Conservation (phyloP, 371 early-diverging fungal genomes). For the Mortierella sp. region DNA sequence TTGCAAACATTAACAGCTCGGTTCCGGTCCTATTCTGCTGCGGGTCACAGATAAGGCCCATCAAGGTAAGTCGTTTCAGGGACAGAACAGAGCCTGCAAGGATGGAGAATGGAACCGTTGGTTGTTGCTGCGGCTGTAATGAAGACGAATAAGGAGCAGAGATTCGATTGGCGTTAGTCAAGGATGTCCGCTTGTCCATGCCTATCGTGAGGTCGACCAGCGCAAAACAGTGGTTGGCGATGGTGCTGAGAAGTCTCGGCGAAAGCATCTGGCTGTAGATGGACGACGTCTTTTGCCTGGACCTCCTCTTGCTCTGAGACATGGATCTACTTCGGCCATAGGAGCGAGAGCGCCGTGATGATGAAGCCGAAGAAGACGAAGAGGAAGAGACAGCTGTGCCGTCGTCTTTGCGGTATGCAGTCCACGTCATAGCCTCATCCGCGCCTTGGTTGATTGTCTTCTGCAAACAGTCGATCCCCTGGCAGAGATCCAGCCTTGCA, state of each 20-base stretch:
- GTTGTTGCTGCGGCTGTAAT: conserved; percentile 13
- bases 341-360: too few species aligned
- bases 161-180: background rate
- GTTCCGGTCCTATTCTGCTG: conserved; percentile 47
- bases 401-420: conserved; percentile 15
- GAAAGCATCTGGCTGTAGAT: conserved; percentile 51
- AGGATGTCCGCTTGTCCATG: conserved; percentile 26
- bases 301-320: conserved; percentile 23
- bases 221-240: conserved; percentile 49
- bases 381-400: conserved; percentile 10
- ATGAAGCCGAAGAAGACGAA: conserved; percentile 20
- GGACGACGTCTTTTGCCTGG: conserved; percentile 49
- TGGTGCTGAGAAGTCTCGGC: conserved; percentile 46
- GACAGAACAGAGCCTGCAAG: conserved; percentile 41
- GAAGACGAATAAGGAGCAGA: too few species aligned
- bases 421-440: conserved; percentile 7
- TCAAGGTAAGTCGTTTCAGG: conserved; percentile 41
- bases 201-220: conserved; percentile 49
- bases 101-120: conserved; percentile 49
- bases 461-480: conserved; percentile 27
- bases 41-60: conserved; percentile 44
- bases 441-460: conserved; percentile 2
- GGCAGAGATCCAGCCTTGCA: conserved; percentile 28
- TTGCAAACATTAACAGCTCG: conserved; percentile 41
- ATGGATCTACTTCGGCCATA: conserved; percentile 2